Conservation (phyloP, 192 early-diverging fungal genomes). For the Rhizophagus clarus region DNA sequence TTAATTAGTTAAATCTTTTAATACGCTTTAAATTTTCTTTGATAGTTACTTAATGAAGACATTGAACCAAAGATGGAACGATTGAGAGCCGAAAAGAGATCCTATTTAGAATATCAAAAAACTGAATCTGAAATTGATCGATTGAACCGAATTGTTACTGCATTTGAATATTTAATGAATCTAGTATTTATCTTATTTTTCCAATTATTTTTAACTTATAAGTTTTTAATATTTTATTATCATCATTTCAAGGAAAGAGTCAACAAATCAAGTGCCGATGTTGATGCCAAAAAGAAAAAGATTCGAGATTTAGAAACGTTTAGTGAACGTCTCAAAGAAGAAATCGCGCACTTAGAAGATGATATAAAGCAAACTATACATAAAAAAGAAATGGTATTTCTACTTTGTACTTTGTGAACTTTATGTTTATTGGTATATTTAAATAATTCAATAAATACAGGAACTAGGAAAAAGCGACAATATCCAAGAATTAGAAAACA, state of each 20-base stretch:
- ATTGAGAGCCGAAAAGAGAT: conserved; percentile 82
- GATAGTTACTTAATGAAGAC: conserved; percentile 79
- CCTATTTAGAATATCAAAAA: conserved; percentile 92
- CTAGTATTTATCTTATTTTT: conserved; percentile 51
- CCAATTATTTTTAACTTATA: not conserved
- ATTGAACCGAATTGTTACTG: conserved; percentile 76
- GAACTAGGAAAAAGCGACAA: conserved; percentile 64
- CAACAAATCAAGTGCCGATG: conserved; percentile 40
- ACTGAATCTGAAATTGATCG: conserved; percentile 88
- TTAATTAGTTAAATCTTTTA: not conserved
- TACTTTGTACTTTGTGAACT: conserved; percentile 11
- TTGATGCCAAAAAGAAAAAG: conserved; percentile 37
- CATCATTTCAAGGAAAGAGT: conserved; percentile 38
- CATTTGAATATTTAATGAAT: conserved; percentile 79
- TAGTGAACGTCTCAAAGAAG: conserved; percentile 59
- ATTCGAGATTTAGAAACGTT: conserved; percentile 37
- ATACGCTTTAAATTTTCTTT: not conserved
- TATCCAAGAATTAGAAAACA: conserved; percentile 70
- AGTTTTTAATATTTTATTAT: not conserved
- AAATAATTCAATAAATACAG: conserved; percentile 29
- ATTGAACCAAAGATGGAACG: conserved; percentile 93
- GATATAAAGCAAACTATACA: conserved; percentile 54
- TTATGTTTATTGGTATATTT: not conserved
- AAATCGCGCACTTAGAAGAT: conserved; percentile 66
- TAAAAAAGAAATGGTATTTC: conserved; percentile 42